Evolutionary conservation across 495 filamentous ascomycete genomes (phyloP), one percentile per base, ranked within the genome.

Genomic region (Hypoxylon trugodes): DNA sequence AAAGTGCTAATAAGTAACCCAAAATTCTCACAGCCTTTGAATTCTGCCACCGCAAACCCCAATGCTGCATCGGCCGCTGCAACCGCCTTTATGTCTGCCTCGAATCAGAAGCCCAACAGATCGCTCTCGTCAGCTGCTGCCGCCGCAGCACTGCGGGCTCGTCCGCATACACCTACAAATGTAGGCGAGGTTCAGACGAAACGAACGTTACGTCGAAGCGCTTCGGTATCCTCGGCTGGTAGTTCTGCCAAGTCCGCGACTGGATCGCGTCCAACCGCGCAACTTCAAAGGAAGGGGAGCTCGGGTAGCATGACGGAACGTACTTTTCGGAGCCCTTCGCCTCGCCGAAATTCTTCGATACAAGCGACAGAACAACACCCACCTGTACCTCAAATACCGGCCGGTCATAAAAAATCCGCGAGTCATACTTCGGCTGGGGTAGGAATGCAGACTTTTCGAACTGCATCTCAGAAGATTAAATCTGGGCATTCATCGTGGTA

Each of bases 131-230:
- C 87, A 24, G 89, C 93, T 5, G 93, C 93, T 6, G 93, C 93
- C 2, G 91, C 91, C 6, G 86, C 93, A 15, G 93, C 93, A 15
- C 80, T 97, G 37, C 86, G 89, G 52, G 89, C 87, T 36, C 86
- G 87, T 62, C 86, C 91, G 4, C 85, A 86, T 25, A 88, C 89
- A 22, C 93, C 93, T 36, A 90, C 85, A 10, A 82, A 83, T 15
- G 87, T 96, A 33, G 90, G 86, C 67, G 84, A 93, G 77, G 85
- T 96, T 24, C 86, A 93, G 73, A 96, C 93, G 0, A 96, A 92
- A 74, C 90, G 93, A 52, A 95, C 91, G 71, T 65, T 87, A 54
- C 86, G 89, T 64, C 86, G 93, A 37, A 84, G 85, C 59, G 77
- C 80, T 19, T 96, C 91, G 6, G 69, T 81, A 42, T 89, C 91